Evolutionary conservation across 2,329 filamentous ascomycete genomes (phyloP), one percentile per base, ranked within the genome.

Genomic region (Fonsecaea pugnacius): DNA sequence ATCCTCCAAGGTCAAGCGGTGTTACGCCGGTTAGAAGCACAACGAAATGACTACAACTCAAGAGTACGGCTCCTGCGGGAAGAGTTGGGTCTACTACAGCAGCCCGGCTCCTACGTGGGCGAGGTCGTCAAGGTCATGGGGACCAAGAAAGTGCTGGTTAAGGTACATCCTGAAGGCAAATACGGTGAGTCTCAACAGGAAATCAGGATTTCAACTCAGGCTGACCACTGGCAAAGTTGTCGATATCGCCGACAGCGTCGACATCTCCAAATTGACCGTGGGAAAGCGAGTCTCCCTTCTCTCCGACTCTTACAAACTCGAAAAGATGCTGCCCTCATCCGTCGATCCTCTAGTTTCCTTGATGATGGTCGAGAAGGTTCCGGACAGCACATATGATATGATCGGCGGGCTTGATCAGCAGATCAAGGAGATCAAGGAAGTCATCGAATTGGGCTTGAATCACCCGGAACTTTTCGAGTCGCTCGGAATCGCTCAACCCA

Each of bases 121-220:
- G 95, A 99, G 81, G 95, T 99, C n/a, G 95, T 99, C 76, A 99
- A 98, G 85, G 95, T 98, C 64, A 99, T 99, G 95, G 89, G 94
- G 76, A 99, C 95, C 62, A 99, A 99, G 83, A 98, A 99, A 84
- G 92, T 99, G 58, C 84, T 99, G 64, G 95, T 99, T 72, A 99
- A 99, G 82, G 95, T 99, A 73, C 95, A 99, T 79, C 95, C 95
- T 9, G 95, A 99, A 80, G 95, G 95, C 75, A 99, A 99, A 96
- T 99, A 99, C 75, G 95, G 94, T 96, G 83, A 68, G 88, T 75
- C 27, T 36, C 33, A 65, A 71, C 12, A 40, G 66, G 63, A 55
- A 50, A 30, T 60, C 63, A 8, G 59, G 12, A 50, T 7, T 53
- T 14, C 21, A 32, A 14, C 18, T 24, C 48, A 7, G 24, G 60